Base-by-base conservation (phyloP, 2,329 filamentous ascomycete species). In the Ceratocystis colombiana region DNA sequence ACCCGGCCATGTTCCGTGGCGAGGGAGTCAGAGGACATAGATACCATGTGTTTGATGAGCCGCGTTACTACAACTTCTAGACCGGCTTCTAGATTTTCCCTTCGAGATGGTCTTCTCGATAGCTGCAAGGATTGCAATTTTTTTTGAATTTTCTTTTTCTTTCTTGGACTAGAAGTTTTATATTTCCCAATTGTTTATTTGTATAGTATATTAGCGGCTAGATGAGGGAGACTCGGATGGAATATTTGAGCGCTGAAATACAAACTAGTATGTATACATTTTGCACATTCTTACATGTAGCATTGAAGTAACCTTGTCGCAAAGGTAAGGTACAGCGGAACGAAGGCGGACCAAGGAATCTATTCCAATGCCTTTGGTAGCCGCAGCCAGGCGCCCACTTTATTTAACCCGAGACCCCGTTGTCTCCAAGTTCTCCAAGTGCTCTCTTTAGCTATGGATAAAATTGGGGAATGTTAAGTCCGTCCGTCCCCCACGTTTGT, bases 41-140 rank as follows among this genome's bases (percentile, higher is more conserved):
- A 68, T 99, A 97, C 76, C 94, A 99, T 75, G 94, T 97, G 37
- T 97, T 99, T 76, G 83, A 96, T 71, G 90, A 95, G 77, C 92
- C 91, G 62, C 82, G 89, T 74, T 96, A 94, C 73, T 87, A 76
- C 70, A 74, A 73, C 62, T 68, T 68, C 53, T 68, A 68, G 55
- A 41, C 1, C 12, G 1, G 37, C 37, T 12, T 15, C 37, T 41
- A 41, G 37, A 41, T 41, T 12, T 5, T 41, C 8, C 37, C 10
- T 41, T 41, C 37, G 37, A 41, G 37, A 41, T 15, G 10, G 37
- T 12, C 10, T 41, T 41, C 37, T 41, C 12, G 37, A 15, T 41
- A 15, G 37, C 37, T 12, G 37, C 10, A 41, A 4, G 37, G 37
- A 15, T 5, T 41, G 37, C 37, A 15, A 41, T 41, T 41, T 41